Evolutionary conservation across 352 stramenopile genomes (phyloP).

Genomic region (Globisporangium perplexum): DNA sequence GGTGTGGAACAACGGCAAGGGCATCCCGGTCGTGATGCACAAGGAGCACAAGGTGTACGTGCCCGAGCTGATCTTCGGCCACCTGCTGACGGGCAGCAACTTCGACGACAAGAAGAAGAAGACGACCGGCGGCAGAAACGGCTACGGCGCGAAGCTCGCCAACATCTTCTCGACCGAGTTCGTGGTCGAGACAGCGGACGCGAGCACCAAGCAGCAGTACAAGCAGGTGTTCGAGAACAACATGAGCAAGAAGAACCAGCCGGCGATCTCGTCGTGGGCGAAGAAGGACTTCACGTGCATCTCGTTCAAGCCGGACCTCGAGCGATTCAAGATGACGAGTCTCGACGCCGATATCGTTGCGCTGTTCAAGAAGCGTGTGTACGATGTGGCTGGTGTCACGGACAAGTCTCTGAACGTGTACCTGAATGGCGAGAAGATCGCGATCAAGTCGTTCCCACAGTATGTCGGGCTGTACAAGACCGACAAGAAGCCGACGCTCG

Average conservation of each 20-base stretch:
- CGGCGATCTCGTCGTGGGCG: constrained; percentile 78
- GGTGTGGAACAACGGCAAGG: constrained; percentile 97
- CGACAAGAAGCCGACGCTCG: constrained; percentile 14
- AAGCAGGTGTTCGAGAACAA: constrained; percentile 90
- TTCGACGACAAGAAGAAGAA: constrained; percentile 98
- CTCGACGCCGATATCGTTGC: constrained; percentile 93
- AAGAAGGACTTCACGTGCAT: constrained; percentile 94
- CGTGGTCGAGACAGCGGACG: constrained; percentile 96
- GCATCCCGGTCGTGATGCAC: constrained; percentile 96
- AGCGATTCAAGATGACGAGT: constrained; percentile 88
- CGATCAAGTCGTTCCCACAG: constrained; percentile 91
- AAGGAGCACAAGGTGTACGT: constrained; percentile 97
- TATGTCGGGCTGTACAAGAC: constrained; percentile 92
- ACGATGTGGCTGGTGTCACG: constrained; percentile 95
- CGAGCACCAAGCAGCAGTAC: constrained; percentile 91
- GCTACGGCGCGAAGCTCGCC: constrained; percentile 98
- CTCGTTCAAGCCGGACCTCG: constrained; percentile 95
- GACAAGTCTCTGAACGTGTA: constrained; percentile 91
- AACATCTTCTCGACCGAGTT: constrained; percentile 99
- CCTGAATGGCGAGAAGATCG: constrained; percentile 92
- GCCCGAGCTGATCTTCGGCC: constrained; percentile 97
- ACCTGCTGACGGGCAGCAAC: constrained; percentile 97
- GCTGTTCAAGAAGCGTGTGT: constrained; percentile 96
- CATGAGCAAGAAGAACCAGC: constrained; percentile 90
- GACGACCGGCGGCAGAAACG: constrained; percentile 93